Conservation (phyloP, 352 stramenopile genomes). For the Globisporangium orthogonon region DNA sequence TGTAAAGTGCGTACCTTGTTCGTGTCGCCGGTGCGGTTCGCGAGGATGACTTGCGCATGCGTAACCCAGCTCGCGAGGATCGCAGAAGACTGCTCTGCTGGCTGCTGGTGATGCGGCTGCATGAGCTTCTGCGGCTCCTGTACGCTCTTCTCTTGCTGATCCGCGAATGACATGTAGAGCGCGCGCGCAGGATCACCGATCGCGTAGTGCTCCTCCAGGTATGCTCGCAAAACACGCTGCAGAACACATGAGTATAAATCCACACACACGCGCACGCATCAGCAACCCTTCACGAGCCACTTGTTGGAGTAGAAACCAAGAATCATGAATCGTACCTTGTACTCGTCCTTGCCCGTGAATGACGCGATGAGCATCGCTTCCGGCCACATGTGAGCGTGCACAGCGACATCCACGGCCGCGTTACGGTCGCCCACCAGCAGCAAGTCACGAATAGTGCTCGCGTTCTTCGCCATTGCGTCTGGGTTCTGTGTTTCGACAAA, state of each 20-base stretch:
- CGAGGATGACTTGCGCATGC: conserved; percentile 75
- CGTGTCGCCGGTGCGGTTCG: conserved; percentile 75
- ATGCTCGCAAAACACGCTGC: conserved; percentile 62
- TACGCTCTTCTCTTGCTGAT: conserved; percentile 81
- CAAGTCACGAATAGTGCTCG: conserved; percentile 56
- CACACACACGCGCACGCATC: neutral
- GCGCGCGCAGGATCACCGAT: conserved; percentile 69
- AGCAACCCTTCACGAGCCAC: neutral
- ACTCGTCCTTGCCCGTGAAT: conserved; percentile 82
- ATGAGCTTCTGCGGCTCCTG: conserved; percentile 76
- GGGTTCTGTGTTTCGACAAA: conserved; percentile 31
- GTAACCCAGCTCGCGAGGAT: conserved; percentile 72
- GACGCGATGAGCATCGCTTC: conserved; percentile 85
- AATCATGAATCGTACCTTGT: conserved; percentile 33
- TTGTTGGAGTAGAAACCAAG: conserved; percentile 7
- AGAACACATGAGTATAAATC: neutral
- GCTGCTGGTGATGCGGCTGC: conserved; percentile 24
- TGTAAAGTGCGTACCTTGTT: conserved; percentile 33
- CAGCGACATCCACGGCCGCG: conserved; percentile 67
- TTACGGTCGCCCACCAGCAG: conserved; percentile 75
- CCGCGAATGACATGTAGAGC: conserved; percentile 74
- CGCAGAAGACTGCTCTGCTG: conserved; percentile 22
- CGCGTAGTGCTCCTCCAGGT: conserved; percentile 74
- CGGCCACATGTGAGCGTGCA: conserved; percentile 78
- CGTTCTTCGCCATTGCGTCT: conserved; percentile 38